These are phyloP conservation scores for Talaromyces trachyspermus DNA, from an alignment of 495 filamentous ascomycete genomes.

Conservation along the genomic window DNA sequence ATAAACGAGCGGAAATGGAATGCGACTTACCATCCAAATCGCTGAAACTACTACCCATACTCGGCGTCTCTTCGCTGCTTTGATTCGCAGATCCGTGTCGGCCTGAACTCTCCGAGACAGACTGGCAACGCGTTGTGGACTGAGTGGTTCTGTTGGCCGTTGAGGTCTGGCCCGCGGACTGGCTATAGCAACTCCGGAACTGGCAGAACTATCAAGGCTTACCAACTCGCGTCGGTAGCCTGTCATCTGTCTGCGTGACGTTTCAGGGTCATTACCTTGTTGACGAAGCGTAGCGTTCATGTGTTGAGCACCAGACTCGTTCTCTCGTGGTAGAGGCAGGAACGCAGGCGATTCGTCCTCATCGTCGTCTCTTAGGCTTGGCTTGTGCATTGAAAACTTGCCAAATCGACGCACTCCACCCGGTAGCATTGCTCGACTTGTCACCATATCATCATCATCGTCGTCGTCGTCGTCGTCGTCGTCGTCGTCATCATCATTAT, in stretches of 20 bases:
- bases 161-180: conserved; percentile 15
- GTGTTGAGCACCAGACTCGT: conserved; percentile 16
- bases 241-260: conserved; percentile 24
- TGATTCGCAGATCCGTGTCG: conserved; percentile 51
- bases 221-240: conserved; percentile 39
- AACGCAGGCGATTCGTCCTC: conserved; percentile 60
- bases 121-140: conserved; percentile 51
- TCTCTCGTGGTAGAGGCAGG: conserved; percentile 51
- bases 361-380: conserved; percentile 33
- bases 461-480: conserved; percentile 41
- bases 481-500: conserved; percentile 27
- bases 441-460: conserved; percentile 13
- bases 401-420: conserved; percentile 32
- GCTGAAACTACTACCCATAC: conserved; percentile 97
- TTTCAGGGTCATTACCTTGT: conserved; percentile 38
- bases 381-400: conserved; percentile 30
- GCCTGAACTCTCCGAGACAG: conserved; percentile 49
- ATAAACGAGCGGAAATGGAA: background rate
- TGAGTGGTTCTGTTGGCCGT: conserved; percentile 24
- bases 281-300: conserved; percentile 51
- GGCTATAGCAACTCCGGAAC: conserved; percentile 29
- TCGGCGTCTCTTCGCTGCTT: conserved; percentile 80
- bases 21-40: conserved; percentile 76
- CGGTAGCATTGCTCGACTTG: conserved; percentile 16
- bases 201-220: conserved; percentile 51